Evolutionary conservation across 345 rosid species (phyloP), one percentile per base, ranked within the genome.

Genomic region (Tarenaya hassleriana): DNA sequence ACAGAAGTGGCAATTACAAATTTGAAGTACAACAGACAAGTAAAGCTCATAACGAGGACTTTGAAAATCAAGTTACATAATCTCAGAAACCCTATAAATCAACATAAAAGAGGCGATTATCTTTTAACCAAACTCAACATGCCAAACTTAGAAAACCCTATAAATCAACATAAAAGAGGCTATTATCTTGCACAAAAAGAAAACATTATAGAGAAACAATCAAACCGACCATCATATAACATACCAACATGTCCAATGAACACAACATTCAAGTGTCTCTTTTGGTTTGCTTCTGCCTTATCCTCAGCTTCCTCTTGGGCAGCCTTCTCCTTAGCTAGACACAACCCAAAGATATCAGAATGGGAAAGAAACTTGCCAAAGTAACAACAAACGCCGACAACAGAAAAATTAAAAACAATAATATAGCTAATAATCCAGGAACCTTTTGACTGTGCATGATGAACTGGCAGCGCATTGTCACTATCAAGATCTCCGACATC

Each of bases 181-280:
- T 18, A 13, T 13, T n/a, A n/a, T n/a, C 41, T 37, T 37, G 15
- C 41, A 10, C 15, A 37, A 13, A 37, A 37, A 37, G n/a, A 37
- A 37, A 10, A 37, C 3, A 43, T 7, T 14, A 15, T 1, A 4
- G 19, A 40, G 27, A 18, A 32, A 16, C 6, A 33, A 37, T 20
- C 33, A 40, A 53, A 42, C 3, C 52, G 34, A 14, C 38, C 35
- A 57, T 4, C 27, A 50, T 47, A 57, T 13, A 62, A 68, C 98
- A 40, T 80, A 92, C 98, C 98, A 71, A 92, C 98, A 75, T 89
- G 97, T 42, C 98, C 98, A 53, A 91, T 91, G 73, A 88, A 92
- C 27, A 92, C 98, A 19, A 84, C 95, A 69, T 92, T 92, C 75
- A 92, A 68, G 60, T 92, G 98, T 12, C 97, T 80, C 60, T 85